These are phyloP conservation scores for Galerina marginata DNA, from an alignment of 768 basidiomycete genomes.

Conservation along the genomic window DNA sequence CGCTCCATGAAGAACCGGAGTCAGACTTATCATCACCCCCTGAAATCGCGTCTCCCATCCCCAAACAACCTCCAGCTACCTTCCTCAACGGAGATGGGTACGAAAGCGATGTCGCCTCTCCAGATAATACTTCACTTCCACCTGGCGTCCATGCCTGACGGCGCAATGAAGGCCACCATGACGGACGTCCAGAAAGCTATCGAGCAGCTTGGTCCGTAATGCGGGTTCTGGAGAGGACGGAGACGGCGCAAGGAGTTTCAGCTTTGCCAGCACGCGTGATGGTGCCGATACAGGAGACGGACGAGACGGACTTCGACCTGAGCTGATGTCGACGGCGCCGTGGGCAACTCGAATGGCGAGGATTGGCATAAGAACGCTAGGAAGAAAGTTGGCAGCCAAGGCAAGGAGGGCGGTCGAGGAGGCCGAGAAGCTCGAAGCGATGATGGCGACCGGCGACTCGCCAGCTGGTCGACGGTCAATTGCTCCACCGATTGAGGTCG, in stretches of 20 bases:
- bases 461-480: conserved; percentile 17
- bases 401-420: conserved; percentile 69
- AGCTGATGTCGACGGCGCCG: conserved; percentile 52
- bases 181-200: conserved; percentile 92
- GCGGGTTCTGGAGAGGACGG: conserved; percentile 54
- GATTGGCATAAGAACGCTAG: conserved; percentile 72
- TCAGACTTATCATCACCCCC: conserved; percentile 28
- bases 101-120: conserved; percentile 20
- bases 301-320: conserved; percentile 50
- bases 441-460: conserved; percentile 18
- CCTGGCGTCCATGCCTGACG: conserved; percentile 38
- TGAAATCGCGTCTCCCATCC: conserved; percentile 40
- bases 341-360: conserved; percentile 41
- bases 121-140: conserved; percentile 22
- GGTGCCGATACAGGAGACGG: conserved; percentile 69
- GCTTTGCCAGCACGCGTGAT: conserved; percentile 73
- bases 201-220: conserved; percentile 75
- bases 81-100: conserved; percentile 33
- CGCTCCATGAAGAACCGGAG: conserved; percentile 55
- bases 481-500: conserved; percentile 32
- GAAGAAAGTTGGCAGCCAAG: conserved; percentile 69
- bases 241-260: conserved; percentile 73
- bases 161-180: conserved; percentile 84
- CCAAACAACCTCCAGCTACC: conserved; percentile 38
- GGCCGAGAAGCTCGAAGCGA: conserved; percentile 33